phyloP scores from a whole-genome alignment of 352 stramenopile species.

The Globisporangium solare region DNA sequence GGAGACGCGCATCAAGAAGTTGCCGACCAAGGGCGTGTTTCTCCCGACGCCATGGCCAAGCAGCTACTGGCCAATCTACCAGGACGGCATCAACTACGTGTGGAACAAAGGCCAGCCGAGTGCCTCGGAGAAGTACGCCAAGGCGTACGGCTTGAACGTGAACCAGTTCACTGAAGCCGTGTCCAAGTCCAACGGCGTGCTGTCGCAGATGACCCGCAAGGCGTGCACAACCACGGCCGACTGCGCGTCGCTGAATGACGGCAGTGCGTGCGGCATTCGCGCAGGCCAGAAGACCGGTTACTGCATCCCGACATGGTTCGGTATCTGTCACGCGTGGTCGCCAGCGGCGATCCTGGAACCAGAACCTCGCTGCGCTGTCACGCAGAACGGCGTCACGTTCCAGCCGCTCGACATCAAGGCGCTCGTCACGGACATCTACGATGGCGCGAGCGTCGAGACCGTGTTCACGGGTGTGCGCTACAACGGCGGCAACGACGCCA shows the following conservation, averaged over 20 bases:
- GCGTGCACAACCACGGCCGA: slow-evolving; percentile 21
- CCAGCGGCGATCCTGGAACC: slow-evolving; percentile 9
- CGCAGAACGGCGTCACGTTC: slow-evolving; percentile 4
- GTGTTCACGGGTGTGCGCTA: slow-evolving; percentile 6
- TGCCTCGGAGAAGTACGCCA: slow-evolving; percentile 6
- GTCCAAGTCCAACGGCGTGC: slow-evolving; percentile 12
- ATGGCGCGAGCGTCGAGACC: slow-evolving; percentile 1
- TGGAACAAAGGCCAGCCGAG: neutral
- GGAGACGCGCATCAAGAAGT: slow-evolving; percentile 15
- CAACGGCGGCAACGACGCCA: slow-evolving; percentile 1
- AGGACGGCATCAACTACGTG: slow-evolving; percentile 14
- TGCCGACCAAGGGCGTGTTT: slow-evolving; percentile 5
- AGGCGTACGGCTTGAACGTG: neutral
- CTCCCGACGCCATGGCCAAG: slow-evolving; percentile 2
- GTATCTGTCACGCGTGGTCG: slow-evolving; percentile 15
- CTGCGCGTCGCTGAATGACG: slow-evolving; percentile 22
- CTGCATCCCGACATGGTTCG: slow-evolving; percentile 13
- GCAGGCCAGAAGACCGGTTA: neutral
- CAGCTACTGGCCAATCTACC: slow-evolving; percentile 8
- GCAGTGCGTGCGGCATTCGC: slow-evolving; percentile 16
- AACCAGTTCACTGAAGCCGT: slow-evolving; percentile 14
- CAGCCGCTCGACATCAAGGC: slow-evolving; percentile 11
- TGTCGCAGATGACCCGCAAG: slow-evolving; percentile 16
- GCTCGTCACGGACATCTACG: neutral
- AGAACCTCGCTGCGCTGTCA: slow-evolving; percentile 11